phyloP scores from a whole-genome alignment of 441 rosid species.

The Cnidoscolus chayamansa region DNA sequence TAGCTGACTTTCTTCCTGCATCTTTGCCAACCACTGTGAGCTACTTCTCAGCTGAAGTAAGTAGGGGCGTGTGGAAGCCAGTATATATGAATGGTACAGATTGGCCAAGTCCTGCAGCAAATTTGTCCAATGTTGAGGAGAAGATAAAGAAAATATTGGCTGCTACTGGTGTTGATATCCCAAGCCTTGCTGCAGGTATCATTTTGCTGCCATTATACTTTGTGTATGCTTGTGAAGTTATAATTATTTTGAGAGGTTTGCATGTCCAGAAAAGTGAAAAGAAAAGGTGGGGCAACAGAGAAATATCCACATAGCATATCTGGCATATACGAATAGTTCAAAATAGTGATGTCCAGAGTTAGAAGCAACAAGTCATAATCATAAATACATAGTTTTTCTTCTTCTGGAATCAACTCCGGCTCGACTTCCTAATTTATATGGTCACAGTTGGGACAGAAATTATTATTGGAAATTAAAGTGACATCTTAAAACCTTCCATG shows the following conservation, averaged over 20 bases:
- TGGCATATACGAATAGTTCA: background rate
- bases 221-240: background rate
- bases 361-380: background rate
- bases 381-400: background rate
- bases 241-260: background rate
- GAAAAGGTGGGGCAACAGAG: background rate
- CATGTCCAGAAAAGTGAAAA: background rate
- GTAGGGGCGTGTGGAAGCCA: conserved; percentile 96
- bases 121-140: conserved; percentile 76
- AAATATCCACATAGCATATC: background rate
- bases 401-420: background rate
- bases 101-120: conserved; percentile 99
- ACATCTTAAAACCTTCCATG: background rate
- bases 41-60: conserved; percentile 96
- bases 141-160: conserved; percentile 88
- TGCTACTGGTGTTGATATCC: conserved; percentile 89
- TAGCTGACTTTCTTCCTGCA: conserved; percentile 94
- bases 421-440: background rate
- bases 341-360: background rate
- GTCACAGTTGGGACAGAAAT: conserved; percentile 1
- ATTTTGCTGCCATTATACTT: background rate
- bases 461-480: background rate
- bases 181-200: conserved; percentile 77
- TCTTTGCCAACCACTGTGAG: conserved; percentile 84
- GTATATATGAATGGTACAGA: conserved; percentile 97